Evolutionary conservation across 208 protist genomes (phyloP).

Genomic region (Wallacemonas sp.): DNA sequence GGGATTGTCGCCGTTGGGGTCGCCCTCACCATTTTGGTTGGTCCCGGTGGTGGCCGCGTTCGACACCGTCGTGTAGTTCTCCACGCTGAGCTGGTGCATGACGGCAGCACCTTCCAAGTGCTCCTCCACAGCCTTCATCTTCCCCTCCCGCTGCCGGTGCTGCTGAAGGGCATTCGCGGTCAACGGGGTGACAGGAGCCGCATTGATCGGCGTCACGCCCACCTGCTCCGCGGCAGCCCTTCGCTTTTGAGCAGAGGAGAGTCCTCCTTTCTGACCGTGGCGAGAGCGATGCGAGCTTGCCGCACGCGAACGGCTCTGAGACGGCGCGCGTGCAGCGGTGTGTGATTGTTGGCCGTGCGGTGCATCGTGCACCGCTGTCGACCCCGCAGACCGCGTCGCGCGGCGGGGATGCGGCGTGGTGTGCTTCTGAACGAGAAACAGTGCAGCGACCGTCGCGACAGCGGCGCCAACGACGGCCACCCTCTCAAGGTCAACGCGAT

Average conservation of each 20-base stretch:
- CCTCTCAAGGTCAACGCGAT: conserved; percentile 47
- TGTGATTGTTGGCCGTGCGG: background rate
- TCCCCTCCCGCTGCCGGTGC: conserved; percentile 5
- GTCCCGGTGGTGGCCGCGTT: conserved; percentile 9
- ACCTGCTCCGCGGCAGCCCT: too few relatives aligned
- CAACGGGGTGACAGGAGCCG: background rate
- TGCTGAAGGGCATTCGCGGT: background rate
- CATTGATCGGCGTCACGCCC: background rate
- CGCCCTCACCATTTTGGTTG: conserved; percentile 1
- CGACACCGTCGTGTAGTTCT: background rate
- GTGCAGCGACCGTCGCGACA: conserved; percentile 21
- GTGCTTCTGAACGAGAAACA: conserved; percentile 50
- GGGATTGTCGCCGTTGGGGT: too few relatives aligned
- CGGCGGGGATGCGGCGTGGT: conserved; percentile 38
- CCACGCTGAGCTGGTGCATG: background rate
- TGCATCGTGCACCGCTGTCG: background rate
- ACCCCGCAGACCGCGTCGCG: background rate
- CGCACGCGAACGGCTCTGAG: background rate
- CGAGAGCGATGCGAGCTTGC: conserved; percentile 2
- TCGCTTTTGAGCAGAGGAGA: too few relatives aligned
- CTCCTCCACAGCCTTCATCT: conserved; percentile 6
- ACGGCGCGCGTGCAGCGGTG: background rate
- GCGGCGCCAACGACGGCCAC: conserved; percentile 34
- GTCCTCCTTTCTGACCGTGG: too few relatives aligned
- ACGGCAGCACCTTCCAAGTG: conserved; percentile 1